Evolutionary conservation across 1,284 basidiomycete genomes (phyloP).

Genomic region (Moesziomyces aphidis): DNA sequence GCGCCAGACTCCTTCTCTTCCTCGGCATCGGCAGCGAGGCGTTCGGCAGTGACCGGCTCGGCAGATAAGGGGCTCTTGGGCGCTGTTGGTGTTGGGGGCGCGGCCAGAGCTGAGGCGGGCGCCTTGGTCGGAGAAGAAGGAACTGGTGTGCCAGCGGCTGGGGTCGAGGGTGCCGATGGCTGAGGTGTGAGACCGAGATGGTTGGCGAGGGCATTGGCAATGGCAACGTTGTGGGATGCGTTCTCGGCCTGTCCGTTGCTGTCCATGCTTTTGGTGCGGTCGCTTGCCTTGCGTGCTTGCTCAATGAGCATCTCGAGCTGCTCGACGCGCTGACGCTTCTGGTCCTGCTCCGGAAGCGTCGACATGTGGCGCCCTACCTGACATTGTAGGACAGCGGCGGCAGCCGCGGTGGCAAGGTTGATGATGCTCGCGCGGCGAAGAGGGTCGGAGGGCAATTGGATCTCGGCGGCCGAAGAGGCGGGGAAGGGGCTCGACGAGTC

Average conservation of each 20-base stretch:
- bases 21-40: background rate
- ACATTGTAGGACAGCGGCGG: constrained; percentile 41
- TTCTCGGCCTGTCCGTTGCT: constrained; percentile 23
- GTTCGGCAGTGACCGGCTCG: constrained; percentile 19
- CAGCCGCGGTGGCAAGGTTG: constrained; percentile 44
- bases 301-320: constrained; percentile 45
- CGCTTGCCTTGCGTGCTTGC: constrained; percentile 44
- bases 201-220: constrained; percentile 31
- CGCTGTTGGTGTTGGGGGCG: constrained; percentile 20
- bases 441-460: constrained; percentile 34
- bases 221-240: constrained; percentile 37
- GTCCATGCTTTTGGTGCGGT: constrained; percentile 24
- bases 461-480: constrained; percentile 27
- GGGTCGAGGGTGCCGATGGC: constrained; percentile 21
- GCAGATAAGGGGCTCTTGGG: constrained; percentile 32
- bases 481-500: constrained; percentile 15
- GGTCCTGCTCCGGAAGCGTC: constrained; percentile 28
- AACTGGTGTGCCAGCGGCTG: constrained; percentile 14
- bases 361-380: constrained; percentile 35
- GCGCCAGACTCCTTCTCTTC: background rate
- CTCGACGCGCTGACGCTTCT: constrained; percentile 47
- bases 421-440: constrained; percentile 47
- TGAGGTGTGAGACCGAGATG: constrained; percentile 36
- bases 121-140: constrained; percentile 27
- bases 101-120: constrained; percentile 11